These are phyloP conservation scores for Hyaloperonospora brassicae DNA, from an alignment of 352 stramenopile species.

Conservation along the genomic window DNA sequence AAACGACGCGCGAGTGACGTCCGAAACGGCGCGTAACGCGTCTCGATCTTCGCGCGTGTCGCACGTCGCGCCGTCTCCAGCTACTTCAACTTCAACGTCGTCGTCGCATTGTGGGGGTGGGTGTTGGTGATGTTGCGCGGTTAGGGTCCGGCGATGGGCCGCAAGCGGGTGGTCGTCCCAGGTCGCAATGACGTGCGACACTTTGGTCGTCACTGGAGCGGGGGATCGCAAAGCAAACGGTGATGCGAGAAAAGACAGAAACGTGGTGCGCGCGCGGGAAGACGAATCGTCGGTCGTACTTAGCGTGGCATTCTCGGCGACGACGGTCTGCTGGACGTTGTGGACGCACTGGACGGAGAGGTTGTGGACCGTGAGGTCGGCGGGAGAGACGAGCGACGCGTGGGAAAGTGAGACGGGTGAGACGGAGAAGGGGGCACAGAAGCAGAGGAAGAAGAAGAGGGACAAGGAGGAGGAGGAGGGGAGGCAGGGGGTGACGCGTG, in stretches of 20 bases:
- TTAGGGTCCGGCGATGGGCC: constrained; percentile 10
- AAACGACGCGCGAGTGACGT: constrained; percentile 11
- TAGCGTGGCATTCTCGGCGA: too few relatives aligned
- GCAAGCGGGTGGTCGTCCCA: constrained; percentile 55
- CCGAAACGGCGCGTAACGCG: background rate
- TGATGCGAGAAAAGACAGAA: too few relatives aligned
- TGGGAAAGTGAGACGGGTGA: too few relatives aligned
- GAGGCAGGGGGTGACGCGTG: too few relatives aligned
- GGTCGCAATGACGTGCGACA: constrained; percentile 50
- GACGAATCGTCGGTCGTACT: too few relatives aligned
- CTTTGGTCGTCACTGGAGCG: constrained; percentile 7
- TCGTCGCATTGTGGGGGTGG: too few relatives aligned
- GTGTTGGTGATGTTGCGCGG: constrained; percentile 6
- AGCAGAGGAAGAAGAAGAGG: too few relatives aligned
- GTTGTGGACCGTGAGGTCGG: constrained; percentile 44
- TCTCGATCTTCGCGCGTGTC: constrained; percentile 1
- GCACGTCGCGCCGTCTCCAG: background rate
- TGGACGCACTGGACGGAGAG: constrained; percentile 54
- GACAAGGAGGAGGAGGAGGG: too few relatives aligned
- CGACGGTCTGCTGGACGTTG: constrained; percentile 21
- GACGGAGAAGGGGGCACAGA: too few relatives aligned
- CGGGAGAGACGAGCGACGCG: background rate
- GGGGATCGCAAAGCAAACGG: too few relatives aligned
- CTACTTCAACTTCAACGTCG: too few relatives aligned
- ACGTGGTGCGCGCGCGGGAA: too few relatives aligned